Percentiles rank a stretch among this genome's conserved stretches.
Evolutionary conservation across 164 flowering plant species (phyloP).

Genomic region (Malania oleifera): DNA sequence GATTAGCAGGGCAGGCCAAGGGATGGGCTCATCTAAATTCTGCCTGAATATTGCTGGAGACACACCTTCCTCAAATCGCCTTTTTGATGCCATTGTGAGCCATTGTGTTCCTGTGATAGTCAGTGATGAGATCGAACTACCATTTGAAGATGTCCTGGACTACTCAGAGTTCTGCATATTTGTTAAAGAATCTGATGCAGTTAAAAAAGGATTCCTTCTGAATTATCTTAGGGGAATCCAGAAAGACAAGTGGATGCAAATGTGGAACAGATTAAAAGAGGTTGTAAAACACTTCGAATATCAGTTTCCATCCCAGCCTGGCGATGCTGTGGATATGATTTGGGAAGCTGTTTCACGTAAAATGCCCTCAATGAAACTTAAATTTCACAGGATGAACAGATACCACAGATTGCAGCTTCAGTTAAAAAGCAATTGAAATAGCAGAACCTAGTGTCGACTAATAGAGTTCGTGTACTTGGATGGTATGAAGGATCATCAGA

Average conservation of each 20-base stretch:
- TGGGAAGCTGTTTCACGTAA: slow-evolving; percentile 69
- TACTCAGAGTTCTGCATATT: slow-evolving; percentile 74
- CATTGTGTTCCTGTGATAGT: slow-evolving; percentile 87
- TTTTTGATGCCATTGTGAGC: slow-evolving; percentile 85
- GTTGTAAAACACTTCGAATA: slow-evolving; percentile 63
- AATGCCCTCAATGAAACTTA: slow-evolving; percentile 24
- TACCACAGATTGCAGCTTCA: slow-evolving; percentile 30
- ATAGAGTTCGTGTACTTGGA: no score
- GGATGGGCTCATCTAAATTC: slow-evolving; percentile 83
- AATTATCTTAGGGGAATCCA: slow-evolving; percentile 60
- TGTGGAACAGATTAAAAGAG: slow-evolving; percentile 72
- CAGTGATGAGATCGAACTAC: slow-evolving; percentile 90
- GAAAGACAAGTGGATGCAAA: slow-evolving; percentile 55
- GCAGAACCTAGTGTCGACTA: not conserved
- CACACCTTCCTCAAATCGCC: slow-evolving; percentile 93
- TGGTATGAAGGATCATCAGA: no score
- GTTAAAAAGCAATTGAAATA: slow-evolving; percentile 9
- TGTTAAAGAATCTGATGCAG: slow-evolving; percentile 64
- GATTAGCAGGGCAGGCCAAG: slow-evolving; percentile 49
- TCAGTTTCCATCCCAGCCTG: slow-evolving; percentile 65
- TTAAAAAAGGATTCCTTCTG: slow-evolving; percentile 51
- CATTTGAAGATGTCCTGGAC: slow-evolving; percentile 79
- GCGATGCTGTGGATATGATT: slow-evolving; percentile 85
- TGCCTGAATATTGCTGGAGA: slow-evolving; percentile 90
- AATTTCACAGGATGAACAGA: slow-evolving; percentile 40